A percentile compares a stretch with the other conserved stretches of the same genome.
Conservation (phyloP, 345 rosid genomes). For the Boechera divaricarpa region DNA sequence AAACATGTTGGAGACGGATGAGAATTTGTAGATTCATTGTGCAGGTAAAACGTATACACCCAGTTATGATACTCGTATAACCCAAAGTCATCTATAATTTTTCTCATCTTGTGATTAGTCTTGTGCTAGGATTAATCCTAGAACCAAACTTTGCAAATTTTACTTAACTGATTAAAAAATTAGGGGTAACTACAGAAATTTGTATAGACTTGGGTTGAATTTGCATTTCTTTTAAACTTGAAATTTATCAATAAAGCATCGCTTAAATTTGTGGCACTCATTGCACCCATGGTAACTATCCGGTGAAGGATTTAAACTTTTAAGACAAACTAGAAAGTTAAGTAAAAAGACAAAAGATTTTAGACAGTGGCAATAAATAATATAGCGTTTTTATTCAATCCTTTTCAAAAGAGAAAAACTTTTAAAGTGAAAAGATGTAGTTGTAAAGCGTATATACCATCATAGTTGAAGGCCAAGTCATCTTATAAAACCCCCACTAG, state of each 20-base stretch:
- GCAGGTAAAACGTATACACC: slow-evolving; percentile 25
- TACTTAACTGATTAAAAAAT: slow-evolving; percentile 6
- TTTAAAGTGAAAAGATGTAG: slow-evolving; percentile 18
- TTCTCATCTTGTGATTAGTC: slow-evolving; percentile 21
- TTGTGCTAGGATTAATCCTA: slow-evolving; percentile 28
- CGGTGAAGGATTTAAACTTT: slow-evolving; percentile 32
- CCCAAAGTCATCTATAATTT: slow-evolving; percentile 17
- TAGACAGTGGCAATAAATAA: slow-evolving; percentile 24
- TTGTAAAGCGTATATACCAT: slow-evolving; percentile 43
- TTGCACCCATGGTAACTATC: slow-evolving; percentile 38
- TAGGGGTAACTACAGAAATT: slow-evolving; percentile 1
- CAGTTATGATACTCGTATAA: slow-evolving; percentile 18
- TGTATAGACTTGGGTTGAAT: slow-evolving; percentile 34
- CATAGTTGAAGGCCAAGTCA: slow-evolving; percentile 44
- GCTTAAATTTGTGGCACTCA: slow-evolving; percentile 32
- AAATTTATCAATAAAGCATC: neutral
- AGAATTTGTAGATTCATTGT: slow-evolving; percentile 38
- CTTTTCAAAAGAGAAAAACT: neutral
- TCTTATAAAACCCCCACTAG: slow-evolving; percentile 18
- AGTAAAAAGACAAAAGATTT: slow-evolving; percentile 24
- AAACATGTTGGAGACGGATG: slow-evolving; percentile 36
- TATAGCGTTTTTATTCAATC: slow-evolving; percentile 18
- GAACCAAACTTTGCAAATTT: slow-evolving; percentile 31
- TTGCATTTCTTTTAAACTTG: slow-evolving; percentile 9
- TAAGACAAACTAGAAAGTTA: slow-evolving; percentile 38